Conservation (phyloP, 106 monocot species). For the Vanilla planifolia region DNA sequence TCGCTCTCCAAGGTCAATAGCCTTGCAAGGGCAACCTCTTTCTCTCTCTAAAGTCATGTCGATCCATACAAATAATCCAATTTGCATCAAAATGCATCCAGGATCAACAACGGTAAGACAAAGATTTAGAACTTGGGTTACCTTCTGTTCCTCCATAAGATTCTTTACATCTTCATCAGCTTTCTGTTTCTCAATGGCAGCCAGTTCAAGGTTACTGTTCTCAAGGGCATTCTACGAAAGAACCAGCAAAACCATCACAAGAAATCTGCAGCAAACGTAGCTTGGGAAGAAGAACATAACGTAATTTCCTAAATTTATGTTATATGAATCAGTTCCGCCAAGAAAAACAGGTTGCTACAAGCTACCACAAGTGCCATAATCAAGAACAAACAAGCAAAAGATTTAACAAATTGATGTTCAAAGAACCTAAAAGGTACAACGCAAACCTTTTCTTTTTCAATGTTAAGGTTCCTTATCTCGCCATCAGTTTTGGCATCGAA, state of each 20-base stretch:
- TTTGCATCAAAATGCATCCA: background rate
- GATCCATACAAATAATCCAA: background rate
- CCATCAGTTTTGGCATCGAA: conserved; percentile 42
- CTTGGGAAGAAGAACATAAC: too few species aligned
- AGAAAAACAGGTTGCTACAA: background rate
- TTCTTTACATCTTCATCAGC: conserved; percentile 68
- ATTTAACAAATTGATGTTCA: too few species aligned
- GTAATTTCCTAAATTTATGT: too few species aligned
- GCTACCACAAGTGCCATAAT: background rate
- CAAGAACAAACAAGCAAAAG: background rate
- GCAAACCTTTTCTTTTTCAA: conserved; percentile 82
- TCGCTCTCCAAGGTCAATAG: conserved; percentile 63
- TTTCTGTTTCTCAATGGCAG: conserved; percentile 52
- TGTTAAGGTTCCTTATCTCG: conserved; percentile 50
- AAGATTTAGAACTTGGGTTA: conserved; percentile 10
- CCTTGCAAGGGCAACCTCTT: conserved; percentile 52
- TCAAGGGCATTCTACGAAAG: conserved; percentile 10
- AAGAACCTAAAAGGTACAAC: too few species aligned
- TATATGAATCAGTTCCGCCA: too few species aligned
- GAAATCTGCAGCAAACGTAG: too few species aligned
- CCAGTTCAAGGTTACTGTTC: conserved; percentile 48
- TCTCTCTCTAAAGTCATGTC: conserved; percentile 48
- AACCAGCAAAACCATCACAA: too few species aligned
- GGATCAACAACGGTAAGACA: too few species aligned
- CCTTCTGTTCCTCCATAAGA: conserved; percentile 79